These are phyloP conservation scores for Quercus ilex DNA, from an alignment of 306 rosid species.

Conservation along the genomic window DNA sequence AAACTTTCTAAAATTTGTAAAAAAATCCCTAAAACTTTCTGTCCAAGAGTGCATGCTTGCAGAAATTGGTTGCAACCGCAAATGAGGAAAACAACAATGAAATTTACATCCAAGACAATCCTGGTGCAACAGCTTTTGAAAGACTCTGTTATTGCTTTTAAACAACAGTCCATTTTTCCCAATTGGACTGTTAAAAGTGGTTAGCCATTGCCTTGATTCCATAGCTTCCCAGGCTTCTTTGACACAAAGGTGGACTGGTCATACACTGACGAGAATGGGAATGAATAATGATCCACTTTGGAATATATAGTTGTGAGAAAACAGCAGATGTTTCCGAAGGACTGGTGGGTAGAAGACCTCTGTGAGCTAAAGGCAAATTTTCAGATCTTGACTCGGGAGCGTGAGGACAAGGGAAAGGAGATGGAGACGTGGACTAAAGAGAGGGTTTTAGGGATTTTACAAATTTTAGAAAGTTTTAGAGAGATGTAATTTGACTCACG, in stretches of 20 bases:
- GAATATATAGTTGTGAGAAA: slow-evolving; percentile 58
- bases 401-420: too few species aligned
- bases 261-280: slow-evolving; percentile 75
- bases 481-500: too few species aligned
- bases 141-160: slow-evolving; percentile 83
- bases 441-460: too few species aligned
- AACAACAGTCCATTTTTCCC: slow-evolving; percentile 47
- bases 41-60: slow-evolving; percentile 80
- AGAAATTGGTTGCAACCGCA: slow-evolving; percentile 51
- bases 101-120: slow-evolving; percentile 67
- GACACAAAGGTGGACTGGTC: slow-evolving; percentile 94
- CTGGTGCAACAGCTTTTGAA: slow-evolving; percentile 93
- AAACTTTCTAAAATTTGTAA: too few species aligned
- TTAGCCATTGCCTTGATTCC: slow-evolving; percentile 79
- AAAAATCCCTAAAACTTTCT: slow-evolving; percentile 17
- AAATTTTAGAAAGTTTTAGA: too few species aligned
- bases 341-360: slow-evolving; percentile 64
- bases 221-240: slow-evolving; percentile 83
- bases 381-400: slow-evolving; percentile 5
- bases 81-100: slow-evolving; percentile 60
- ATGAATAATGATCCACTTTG: slow-evolving; percentile 61
- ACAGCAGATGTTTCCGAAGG: slow-evolving; percentile 69
- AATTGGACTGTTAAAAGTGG: too few species aligned
- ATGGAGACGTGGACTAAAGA: too few species aligned
- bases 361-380: slow-evolving; percentile 32